Evolutionary conservation across 331 rosid genomes (phyloP).

Genomic region (Spiraea crenata): DNA sequence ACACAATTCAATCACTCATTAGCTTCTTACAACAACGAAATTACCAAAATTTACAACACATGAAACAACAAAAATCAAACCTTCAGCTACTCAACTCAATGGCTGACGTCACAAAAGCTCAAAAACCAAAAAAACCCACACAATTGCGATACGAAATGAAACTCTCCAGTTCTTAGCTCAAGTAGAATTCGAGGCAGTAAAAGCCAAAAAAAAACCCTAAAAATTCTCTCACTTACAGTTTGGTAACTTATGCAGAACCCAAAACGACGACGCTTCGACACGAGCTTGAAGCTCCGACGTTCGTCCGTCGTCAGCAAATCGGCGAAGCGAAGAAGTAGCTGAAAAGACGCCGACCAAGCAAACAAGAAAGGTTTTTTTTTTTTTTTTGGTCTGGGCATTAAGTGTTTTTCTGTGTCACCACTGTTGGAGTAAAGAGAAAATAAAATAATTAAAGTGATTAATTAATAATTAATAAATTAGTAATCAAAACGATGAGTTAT

Average conservation of each 20-base stretch:
- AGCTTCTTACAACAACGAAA: conserved; percentile 8
- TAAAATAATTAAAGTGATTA: conserved; percentile 16
- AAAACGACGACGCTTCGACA: conserved; percentile 23
- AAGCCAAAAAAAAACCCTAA: conserved; percentile 4
- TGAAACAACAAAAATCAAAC: conserved; percentile 1
- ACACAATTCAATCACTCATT: background rate
- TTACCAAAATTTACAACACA: background rate
- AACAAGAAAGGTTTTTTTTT: background rate
- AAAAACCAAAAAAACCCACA: background rate
- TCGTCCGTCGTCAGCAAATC: conserved; percentile 1
- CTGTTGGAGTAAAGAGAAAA: background rate
- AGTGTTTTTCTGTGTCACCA: background rate
- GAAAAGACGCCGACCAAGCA: conserved; percentile 23
- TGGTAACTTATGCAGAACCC: background rate
- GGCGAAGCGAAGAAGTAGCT: conserved; percentile 29
- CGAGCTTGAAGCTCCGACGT: conserved; percentile 8
- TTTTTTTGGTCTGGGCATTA: background rate
- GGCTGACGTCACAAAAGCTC: background rate
- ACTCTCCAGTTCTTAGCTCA: background rate
- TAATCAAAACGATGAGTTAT: background rate
- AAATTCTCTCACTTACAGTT: conserved; percentile 24
- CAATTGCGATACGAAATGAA: background rate
- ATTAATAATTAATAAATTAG: background rate
- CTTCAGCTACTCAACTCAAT: conserved; percentile 8
- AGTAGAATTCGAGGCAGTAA: conserved; percentile 6